Evolutionary conservation across 73 alveolate species (phyloP).

Genomic region (Symbiodinium natans): DNA sequence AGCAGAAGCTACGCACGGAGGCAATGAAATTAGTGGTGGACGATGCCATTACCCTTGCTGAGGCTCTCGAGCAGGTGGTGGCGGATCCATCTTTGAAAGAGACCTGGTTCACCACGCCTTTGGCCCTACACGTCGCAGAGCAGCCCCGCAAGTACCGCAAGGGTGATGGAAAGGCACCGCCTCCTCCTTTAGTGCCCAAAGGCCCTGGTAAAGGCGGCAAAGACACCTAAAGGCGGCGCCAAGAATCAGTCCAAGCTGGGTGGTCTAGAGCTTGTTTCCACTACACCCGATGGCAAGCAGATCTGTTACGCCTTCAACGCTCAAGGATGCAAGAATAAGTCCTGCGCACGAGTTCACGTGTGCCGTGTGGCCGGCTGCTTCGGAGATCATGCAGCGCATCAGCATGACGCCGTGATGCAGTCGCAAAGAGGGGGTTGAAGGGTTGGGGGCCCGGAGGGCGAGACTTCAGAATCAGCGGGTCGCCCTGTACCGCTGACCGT

Average conservation of each 20-base stretch:
- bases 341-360: not conserved
- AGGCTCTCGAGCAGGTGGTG: not conserved
- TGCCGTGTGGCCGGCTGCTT: slow-evolving; percentile 2
- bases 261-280: not conserved
- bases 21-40: not conserved
- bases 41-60: not conserved
- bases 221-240: not conserved
- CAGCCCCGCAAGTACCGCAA: not conserved
- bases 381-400: not conserved
- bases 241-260: not conserved
- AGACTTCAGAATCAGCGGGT: not conserved
- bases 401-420: not conserved
- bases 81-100: not conserved
- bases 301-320: not conserved
- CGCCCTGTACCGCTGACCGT: not conserved
- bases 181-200: no score
- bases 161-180: not conserved
- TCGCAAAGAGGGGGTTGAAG: no score
- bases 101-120: no score
- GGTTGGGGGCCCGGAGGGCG: not conserved
- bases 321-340: not conserved
- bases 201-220: not conserved
- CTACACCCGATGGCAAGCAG: slow-evolving; percentile 10
- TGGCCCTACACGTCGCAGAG: not conserved
- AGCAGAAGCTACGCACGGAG: not conserved